Evolutionary conservation across 306 rosid genomes (phyloP), one percentile per base, ranked within the genome.

Genomic region (Betula pendula): DNA sequence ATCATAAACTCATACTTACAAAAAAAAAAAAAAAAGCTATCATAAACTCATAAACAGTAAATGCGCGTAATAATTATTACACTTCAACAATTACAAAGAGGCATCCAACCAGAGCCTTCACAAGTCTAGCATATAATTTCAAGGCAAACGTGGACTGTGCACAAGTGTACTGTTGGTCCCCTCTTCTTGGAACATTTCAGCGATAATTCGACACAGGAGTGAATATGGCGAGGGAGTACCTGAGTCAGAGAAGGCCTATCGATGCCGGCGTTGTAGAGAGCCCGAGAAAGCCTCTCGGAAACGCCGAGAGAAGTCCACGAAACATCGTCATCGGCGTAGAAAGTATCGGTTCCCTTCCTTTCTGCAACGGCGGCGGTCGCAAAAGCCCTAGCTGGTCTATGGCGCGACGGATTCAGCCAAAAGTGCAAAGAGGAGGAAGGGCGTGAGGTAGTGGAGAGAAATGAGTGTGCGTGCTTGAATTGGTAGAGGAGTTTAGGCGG

Each of bases 221-320:
- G 10, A 15, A 66, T 42, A 40, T 42, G 44, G 22, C 42, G 29
- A 19, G 75, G 20, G 38, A 16, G 49, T 47, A 94, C 97, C 96
- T 89, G 97, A 77, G 89, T 91, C 33, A 86, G 86, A 75, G 98
- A 95, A 1, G 98, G 98, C 73, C 87, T 88, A 14, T 81, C 88
- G 48, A 95, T 83, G 40, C 97, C 97, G 62, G 91, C 89, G 72
- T 73, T 79, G 60, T 79, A 77, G 50, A 95, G 93, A 40, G 97
- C 92, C 52, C 70, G 84, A 79, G 97, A 95, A 77, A 95, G 67
- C 75, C 88, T 78, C 69, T 92, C 92, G 58, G 98, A 95, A 12
- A 92, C 79, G 56, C 96, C 97, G 1, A 95, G 89, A 31, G 97
- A 88, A 11, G 81, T 73, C 98, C 98, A 92, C 12, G 86, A 84